Conservation (phyloP, 176 grass and related monocot species). For the Eleusine indica region DNA sequence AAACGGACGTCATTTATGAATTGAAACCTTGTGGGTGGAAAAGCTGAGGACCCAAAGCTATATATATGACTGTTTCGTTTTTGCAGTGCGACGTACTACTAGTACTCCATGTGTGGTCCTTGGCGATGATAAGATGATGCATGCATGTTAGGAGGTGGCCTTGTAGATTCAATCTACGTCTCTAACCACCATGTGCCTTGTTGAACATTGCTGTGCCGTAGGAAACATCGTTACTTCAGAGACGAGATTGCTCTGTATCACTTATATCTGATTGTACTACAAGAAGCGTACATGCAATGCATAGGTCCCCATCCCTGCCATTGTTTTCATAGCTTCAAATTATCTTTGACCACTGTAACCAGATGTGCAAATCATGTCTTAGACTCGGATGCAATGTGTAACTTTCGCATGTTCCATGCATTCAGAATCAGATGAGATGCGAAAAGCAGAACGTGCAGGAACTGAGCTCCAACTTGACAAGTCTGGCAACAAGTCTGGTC, state of each 20-base stretch:
- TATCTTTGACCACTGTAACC: background rate
- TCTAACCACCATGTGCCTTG: conserved; percentile 42
- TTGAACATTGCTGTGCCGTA: conserved; percentile 12
- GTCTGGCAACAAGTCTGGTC: background rate
- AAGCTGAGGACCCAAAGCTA: background rate
- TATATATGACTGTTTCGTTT: conserved; percentile 6
- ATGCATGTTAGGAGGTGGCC: conserved; percentile 27
- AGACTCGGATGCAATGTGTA: background rate
- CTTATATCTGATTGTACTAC: background rate
- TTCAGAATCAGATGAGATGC: background rate
- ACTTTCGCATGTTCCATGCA: background rate
- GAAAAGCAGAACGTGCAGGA: background rate
- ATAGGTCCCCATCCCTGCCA: background rate
- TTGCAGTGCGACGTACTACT: background rate
- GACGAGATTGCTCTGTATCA: background rate
- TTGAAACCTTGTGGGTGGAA: background rate
- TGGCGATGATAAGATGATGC: conserved; percentile 16
- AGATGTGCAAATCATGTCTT: no score
- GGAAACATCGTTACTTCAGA: conserved; percentile 41
- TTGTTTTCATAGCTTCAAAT: background rate
- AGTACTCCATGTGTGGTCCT: conserved; percentile 13
- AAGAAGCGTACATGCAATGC: background rate
- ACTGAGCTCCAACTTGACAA: background rate
- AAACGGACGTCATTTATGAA: background rate
- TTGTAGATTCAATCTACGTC: conserved; percentile 15